Conservation (phyloP, 371 early-diverging fungal species). For the Mucor saturninus region DNA sequence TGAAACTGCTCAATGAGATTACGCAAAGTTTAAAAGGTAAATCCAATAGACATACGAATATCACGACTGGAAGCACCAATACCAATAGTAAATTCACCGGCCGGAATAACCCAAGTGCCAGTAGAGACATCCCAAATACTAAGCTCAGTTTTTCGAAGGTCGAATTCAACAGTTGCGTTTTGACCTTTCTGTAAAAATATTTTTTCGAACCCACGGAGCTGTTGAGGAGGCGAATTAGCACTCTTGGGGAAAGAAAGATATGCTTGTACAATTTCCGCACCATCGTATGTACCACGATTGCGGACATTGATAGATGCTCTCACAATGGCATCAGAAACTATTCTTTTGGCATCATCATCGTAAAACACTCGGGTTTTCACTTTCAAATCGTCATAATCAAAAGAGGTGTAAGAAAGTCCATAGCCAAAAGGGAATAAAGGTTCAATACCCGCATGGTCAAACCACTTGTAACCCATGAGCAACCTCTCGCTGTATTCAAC, state of each 20-base stretch:
- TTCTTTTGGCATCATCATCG: neutral
- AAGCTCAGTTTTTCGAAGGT: constrained; percentile 42
- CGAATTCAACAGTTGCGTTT: constrained; percentile 37
- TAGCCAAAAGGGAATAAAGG: constrained; percentile 62
- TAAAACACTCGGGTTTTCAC: neutral
- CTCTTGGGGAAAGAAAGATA: constrained; percentile 54
- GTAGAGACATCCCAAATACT: constrained; percentile 46
- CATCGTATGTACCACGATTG: constrained; percentile 56
- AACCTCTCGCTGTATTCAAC: constrained; percentile 56
- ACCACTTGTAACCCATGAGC: constrained; percentile 58
- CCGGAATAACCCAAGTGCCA: constrained; percentile 45
- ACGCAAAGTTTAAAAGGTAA: constrained; percentile 12
- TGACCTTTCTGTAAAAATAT: constrained; percentile 37
- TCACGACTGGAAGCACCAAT: constrained; percentile 60
- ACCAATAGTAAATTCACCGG: constrained; percentile 50
- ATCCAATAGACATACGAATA: constrained; percentile 37
- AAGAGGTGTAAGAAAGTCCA: constrained; percentile 65
- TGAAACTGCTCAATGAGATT: too few relatives aligned
- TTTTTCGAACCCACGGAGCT: constrained; percentile 58
- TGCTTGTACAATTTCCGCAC: constrained; percentile 60
- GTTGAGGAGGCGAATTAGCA: constrained; percentile 52
- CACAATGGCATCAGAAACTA: constrained; percentile 16
- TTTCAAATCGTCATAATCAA: constrained; percentile 42
- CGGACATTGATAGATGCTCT: constrained; percentile 14
- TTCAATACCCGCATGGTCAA: constrained; percentile 45